Evolutionary conservation across 2,329 filamentous ascomycete species (phyloP), one percentile per base, ranked within the genome.

Genomic region (Trichoderma brevicompactum): DNA sequence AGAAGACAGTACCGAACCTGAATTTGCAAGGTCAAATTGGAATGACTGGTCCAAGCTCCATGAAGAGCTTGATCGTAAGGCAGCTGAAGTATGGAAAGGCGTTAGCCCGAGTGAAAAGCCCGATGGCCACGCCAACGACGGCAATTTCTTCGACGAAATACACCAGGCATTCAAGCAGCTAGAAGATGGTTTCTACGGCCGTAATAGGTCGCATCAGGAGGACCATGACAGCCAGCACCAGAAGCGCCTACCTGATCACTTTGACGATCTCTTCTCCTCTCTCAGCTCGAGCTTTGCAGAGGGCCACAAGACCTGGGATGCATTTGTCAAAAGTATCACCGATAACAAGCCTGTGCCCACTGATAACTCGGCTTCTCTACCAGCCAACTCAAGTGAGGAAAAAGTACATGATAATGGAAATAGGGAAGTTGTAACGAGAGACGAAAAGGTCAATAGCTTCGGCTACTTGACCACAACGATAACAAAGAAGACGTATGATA

Each of bases 401-500:
- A 64, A 64, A 17, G 36, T 67, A 40, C 60, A 66, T 9, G 58
- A 70, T 23, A 65, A 71, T 5, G 69, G 75, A 12, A 74, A 70
- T 43, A 76, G 76, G 60, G 74, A 76, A 32, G 72, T 78, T 32
- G 73, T 74, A 64, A 76, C 74, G 1, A 78, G 74, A 32, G 75
- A 80, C 5, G 79, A 83, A 66, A 76, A 79, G 58, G 75, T 80
- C 5, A 81, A 83, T 69, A 69, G 72, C 7, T 77, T 76, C 58
- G 82, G 81, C 38, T 79, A 81, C 67, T 69, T 77, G 12, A 80
- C 82, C 65, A 76, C 74, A 59, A 81, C 78, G 68, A 75, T 76
- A 8, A 79, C 77, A 7, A 74, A 78, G 32, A 78, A 75, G 66
- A 79, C 72, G 7, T 70, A 80, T 8, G 79, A 83, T 44, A 73